phyloP scores from a whole-genome alignment of 805 yeast species.

The Saccharomyces jurei region DNA sequence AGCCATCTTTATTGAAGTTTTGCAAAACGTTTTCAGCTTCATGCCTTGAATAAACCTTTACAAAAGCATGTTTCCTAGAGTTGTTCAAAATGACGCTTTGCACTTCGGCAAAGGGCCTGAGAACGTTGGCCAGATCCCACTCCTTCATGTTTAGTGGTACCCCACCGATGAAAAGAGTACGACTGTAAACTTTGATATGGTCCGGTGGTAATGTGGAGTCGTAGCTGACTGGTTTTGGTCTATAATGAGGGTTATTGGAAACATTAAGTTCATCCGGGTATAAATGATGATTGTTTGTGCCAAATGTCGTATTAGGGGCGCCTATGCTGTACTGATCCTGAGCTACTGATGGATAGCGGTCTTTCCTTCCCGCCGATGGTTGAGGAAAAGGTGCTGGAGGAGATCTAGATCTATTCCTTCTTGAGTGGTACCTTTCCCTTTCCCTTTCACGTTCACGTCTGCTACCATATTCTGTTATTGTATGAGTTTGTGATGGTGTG shows the following conservation, averaged over 20 bases:
- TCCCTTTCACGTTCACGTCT: constrained; percentile 30
- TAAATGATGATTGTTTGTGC: constrained; percentile 28
- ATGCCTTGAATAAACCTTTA: constrained; percentile 81
- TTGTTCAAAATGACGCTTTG: constrained; percentile 82
- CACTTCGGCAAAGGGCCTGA: constrained; percentile 83
- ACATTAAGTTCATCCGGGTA: constrained; percentile 50
- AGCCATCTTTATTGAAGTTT: constrained; percentile 62
- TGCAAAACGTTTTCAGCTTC: constrained; percentile 83
- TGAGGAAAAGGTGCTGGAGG: constrained; percentile 25
- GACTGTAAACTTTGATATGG: constrained; percentile 70
- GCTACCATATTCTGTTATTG: constrained; percentile 26
- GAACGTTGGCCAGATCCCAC: constrained; percentile 53
- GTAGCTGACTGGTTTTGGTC: constrained; percentile 63
- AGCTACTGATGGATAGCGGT: constrained; percentile 20
- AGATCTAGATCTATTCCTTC: constrained; percentile 47
- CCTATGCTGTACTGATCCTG: background rate
- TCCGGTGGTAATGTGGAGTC: constrained; percentile 73
- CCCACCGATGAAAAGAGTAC: constrained; percentile 93
- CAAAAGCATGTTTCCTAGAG: constrained; percentile 92
- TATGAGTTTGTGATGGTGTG: constrained; percentile 12
- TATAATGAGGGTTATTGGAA: constrained; percentile 66
- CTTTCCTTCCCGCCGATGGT: constrained; percentile 20
- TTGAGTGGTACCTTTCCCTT: constrained; percentile 22
- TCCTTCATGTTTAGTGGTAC: constrained; percentile 80
- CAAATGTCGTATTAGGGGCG: constrained; percentile 10